phyloP scores from a whole-genome alignment of 345 rosid genomes.

The Theobroma cacao region DNA sequence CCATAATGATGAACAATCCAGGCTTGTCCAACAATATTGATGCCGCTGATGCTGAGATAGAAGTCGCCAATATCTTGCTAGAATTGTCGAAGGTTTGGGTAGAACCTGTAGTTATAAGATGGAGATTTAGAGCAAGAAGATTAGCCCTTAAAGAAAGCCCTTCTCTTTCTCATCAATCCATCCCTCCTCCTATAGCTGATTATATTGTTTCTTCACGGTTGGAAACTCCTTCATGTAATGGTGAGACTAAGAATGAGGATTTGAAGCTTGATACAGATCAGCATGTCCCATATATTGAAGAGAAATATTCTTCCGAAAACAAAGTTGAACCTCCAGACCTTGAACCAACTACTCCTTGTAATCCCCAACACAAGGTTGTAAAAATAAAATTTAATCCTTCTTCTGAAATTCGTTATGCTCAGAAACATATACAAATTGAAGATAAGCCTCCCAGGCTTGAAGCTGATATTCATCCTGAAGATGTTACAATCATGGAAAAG shows the following conservation, averaged over 20 bases:
- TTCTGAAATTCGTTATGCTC: neutral
- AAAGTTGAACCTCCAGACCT: neutral
- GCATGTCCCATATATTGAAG: neutral
- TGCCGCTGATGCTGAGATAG: neutral
- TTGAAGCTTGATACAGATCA: neutral
- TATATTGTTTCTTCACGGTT: neutral
- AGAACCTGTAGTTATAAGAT: neutral
- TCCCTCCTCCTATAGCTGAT: neutral
- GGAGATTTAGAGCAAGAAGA: neutral
- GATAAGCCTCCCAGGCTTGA: too few relatives aligned
- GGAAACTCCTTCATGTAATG: neutral
- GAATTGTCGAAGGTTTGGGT: too few relatives aligned
- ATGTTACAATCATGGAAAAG: too few relatives aligned
- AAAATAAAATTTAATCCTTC: neutral
- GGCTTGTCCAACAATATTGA: too few relatives aligned
- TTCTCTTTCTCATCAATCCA: neutral
- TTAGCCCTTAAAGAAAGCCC: too few relatives aligned
- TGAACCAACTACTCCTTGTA: neutral
- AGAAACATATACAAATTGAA: too few relatives aligned
- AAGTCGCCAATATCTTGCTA: neutral
- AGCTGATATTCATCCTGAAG: too few relatives aligned
- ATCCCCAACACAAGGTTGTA: neutral
- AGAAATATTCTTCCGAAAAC: neutral
- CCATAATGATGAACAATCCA: too few relatives aligned
- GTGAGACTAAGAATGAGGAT: neutral